These are phyloP conservation scores for Boletus sp. DNA, from an alignment of 768 basidiomycete species.

Conservation along the genomic window DNA sequence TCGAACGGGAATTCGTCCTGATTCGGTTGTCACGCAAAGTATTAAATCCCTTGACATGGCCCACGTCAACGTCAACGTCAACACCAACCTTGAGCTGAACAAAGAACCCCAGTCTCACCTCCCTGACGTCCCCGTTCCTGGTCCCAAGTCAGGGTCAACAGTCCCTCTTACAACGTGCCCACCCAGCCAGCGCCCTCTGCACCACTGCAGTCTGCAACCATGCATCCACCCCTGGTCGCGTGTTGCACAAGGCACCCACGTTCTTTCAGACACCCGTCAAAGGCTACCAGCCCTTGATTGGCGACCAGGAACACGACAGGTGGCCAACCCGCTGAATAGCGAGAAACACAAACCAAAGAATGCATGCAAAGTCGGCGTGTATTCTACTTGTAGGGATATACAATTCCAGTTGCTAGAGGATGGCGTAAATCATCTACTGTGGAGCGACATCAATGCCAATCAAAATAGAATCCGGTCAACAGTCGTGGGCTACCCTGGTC, in stretches of 20 bases:
- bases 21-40: background rate
- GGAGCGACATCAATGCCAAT: background rate
- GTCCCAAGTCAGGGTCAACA: background rate
- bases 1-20: background rate
- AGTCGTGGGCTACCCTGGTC: slow-evolving; percentile 10
- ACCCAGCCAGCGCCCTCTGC: background rate
- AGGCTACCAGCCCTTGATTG: background rate
- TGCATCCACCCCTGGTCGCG: background rate
- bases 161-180: background rate
- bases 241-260: background rate
- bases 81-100: background rate
- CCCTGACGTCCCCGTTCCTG: background rate
- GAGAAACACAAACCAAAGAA: background rate
- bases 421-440: background rate
- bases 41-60: background rate
- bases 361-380: background rate
- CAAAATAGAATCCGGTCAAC: background rate
- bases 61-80: slow-evolving; percentile 17
- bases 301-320: too few relatives aligned
- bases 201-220: background rate
- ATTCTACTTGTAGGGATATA: background rate
- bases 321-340: background rate
- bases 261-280: background rate
- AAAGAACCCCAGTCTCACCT: background rate
- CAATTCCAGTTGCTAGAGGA: background rate